These are phyloP conservation scores for Monosporozyma unispora DNA, from an alignment of 805 yeast species.

Conservation along the genomic window DNA sequence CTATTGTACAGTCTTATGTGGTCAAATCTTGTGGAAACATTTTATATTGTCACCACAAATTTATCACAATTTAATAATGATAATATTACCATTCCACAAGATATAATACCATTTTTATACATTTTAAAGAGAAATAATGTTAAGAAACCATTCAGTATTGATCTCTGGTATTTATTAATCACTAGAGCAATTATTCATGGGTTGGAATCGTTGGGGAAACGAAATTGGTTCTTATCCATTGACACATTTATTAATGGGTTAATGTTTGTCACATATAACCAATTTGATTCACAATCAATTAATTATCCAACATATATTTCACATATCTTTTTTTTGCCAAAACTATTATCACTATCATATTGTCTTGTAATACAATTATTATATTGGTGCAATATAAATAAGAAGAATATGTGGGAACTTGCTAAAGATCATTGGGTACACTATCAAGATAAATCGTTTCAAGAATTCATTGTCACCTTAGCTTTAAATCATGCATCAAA, in stretches of 20 bases:
- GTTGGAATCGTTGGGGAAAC: constrained; percentile 46
- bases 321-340: neutral
- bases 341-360: neutral
- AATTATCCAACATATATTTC: neutral
- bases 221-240: constrained; percentile 30
- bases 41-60: constrained; percentile 44
- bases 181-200: constrained; percentile 57
- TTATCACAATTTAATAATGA: constrained; percentile 12
- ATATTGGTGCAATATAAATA: neutral
- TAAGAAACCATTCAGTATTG: constrained; percentile 4
- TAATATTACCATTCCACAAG: neutral
- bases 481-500: constrained; percentile 12
- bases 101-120: neutral
- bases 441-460: neutral
- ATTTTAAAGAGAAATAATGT: neutral
- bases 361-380: neutral
- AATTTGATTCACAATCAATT: neutral
- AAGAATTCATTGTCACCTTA: neutral
- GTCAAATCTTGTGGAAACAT: constrained; percentile 42
- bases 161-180: constrained; percentile 44
- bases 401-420: neutral
- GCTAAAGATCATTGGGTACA: neutral
- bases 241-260: neutral
- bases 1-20: constrained; percentile 21
- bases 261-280: neutral